Conservation (phyloP, 202 grass and related monocot genomes). For the Brachypodium distachyon region DNA sequence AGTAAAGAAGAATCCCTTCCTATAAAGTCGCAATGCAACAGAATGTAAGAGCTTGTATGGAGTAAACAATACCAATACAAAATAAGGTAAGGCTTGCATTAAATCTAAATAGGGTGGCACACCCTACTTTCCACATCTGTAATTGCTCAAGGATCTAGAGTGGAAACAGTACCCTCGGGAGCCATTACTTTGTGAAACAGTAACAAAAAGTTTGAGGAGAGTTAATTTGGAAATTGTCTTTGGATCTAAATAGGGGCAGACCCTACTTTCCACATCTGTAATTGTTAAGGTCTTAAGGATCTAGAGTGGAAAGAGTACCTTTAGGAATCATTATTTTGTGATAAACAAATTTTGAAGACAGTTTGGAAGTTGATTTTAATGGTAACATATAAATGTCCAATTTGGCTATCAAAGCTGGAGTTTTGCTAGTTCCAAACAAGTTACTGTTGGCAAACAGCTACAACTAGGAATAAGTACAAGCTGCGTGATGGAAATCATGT, state of each 20-base stretch:
- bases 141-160: background rate
- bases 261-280: background rate
- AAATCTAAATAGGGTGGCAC: background rate
- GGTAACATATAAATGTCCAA: background rate
- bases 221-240: background rate
- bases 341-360: background rate
- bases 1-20: conserved; percentile 94
- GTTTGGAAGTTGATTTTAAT: background rate
- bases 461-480: background rate
- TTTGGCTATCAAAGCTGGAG: background rate
- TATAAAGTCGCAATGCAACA: conserved; percentile 38
- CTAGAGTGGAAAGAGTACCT: background rate
- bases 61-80: background rate
- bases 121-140: background rate
- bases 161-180: background rate
- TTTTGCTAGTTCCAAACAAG: background rate
- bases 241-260: too few species aligned
- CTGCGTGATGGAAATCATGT: background rate
- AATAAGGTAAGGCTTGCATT: background rate
- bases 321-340: background rate
- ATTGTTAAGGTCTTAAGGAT: background rate
- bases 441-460: background rate
- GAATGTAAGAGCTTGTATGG: conserved; percentile 4
- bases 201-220: background rate
- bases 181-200: background rate